Conservation (phyloP, 2,329 filamentous ascomycete species). For the Cercospora beticola region DNA sequence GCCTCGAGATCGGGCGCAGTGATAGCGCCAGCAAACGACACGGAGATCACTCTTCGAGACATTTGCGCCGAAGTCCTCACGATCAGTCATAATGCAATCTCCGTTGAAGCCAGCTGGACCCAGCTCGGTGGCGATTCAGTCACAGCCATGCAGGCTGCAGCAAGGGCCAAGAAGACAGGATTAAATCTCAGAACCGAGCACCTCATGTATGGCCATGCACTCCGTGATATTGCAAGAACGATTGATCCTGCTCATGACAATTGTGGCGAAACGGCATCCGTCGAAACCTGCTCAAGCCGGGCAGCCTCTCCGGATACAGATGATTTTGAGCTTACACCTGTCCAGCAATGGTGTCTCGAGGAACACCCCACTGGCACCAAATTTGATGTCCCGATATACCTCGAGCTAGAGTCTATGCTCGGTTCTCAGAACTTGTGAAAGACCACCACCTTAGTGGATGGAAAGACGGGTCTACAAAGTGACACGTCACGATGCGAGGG, state of each 20-base stretch:
- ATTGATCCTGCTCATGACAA: background rate
- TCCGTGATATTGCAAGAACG: background rate
- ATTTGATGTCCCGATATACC: background rate
- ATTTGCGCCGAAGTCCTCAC: background rate
- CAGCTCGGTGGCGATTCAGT: background rate
- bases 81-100: background rate
- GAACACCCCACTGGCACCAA: background rate
- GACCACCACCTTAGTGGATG: background rate
- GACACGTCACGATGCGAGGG: background rate
- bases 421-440: background rate
- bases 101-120: background rate
- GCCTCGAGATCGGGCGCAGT: background rate
- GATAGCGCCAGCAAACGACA: background rate
- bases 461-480: background rate
- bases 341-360: background rate
- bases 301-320: background rate
- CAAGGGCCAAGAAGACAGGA: background rate
- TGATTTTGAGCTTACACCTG: background rate
- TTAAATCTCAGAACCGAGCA: background rate
- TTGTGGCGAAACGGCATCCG: background rate
- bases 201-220: background rate
- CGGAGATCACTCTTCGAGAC: background rate
- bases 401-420: background rate
- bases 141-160: background rate
- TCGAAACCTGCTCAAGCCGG: background rate